Evolutionary conservation across 257 asterid species (phyloP).

Genomic region (Solanum bulbocastanum): DNA sequence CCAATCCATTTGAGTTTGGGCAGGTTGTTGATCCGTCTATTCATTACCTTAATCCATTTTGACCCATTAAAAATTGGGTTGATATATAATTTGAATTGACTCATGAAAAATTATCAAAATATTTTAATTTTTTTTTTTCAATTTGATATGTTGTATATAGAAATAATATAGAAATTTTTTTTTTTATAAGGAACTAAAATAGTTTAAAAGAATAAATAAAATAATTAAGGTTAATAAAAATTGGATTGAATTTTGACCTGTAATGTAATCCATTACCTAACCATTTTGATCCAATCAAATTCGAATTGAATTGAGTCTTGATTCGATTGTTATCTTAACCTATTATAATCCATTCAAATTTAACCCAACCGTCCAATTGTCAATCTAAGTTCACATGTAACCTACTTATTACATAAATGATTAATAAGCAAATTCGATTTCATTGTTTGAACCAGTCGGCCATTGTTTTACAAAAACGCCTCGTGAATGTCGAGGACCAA

Average conservation of each 20-base stretch:
- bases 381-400: neutral
- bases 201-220: neutral
- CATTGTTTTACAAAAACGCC: neutral
- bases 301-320: rapidly evolving
- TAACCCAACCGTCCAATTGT: rapidly evolving
- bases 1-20: neutral
- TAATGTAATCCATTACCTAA: too few relatives aligned
- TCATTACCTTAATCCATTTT: neutral
- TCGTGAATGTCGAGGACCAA: neutral
- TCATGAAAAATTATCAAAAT: neutral
- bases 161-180: too few relatives aligned
- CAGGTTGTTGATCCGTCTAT: too few relatives aligned
- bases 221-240: too few relatives aligned
- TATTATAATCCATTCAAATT: rapidly evolving
- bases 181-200: neutral
- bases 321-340: too few relatives aligned
- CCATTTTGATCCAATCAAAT: too few relatives aligned
- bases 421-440: neutral
- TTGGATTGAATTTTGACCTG: rapidly evolving
- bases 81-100: too few relatives aligned
- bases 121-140: too few relatives aligned
- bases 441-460: neutral
- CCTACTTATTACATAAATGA: neutral
- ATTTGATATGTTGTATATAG: neutral
- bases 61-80: too few relatives aligned